Evolutionary conservation across 495 filamentous ascomycete species (phyloP), one percentile per base, ranked within the genome.

Genomic region (Lineolata rhizophorae): DNA sequence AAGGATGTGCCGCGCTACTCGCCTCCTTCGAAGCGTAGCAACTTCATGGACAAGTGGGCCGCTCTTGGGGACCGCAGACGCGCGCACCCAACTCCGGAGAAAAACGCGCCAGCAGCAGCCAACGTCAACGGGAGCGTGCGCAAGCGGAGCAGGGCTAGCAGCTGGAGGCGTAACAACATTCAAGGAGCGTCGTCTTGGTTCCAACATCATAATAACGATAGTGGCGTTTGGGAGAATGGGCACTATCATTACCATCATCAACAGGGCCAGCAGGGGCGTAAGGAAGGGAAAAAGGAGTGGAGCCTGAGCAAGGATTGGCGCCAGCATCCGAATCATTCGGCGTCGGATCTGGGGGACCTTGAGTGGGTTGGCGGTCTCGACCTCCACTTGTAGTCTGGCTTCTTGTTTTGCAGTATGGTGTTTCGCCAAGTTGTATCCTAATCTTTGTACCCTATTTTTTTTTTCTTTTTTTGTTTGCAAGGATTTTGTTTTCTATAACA

Each of bases 301-400:
- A 49, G 53, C 46, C 45, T 56, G 38, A 55, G 62, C 39, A 61
- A 60, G 42, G 69, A 72, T 37, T 81, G 76, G 76, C 76, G 76
- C 40, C 40, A 48, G 2, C 57, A 38, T 26, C 31, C 19, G 29
- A 10, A 32, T 26, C 18, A 35, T n/a, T 27, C 18, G 8, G 35
- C 27, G 27, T 52, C 52, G 43, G 57, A 72, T 47, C 65, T 76
- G 47, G 70, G 71, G 44, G 79, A 82, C 49, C 53, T 76, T 48
- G 80, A 84, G 62, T 83, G 82, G 64, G 78, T 91, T 6, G 65
- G 83, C 80, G 57, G 78, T 72, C 52, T 87, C 44, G 70, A 78
- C 55, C 52, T 56, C 51, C 55, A 57, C 44, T 48, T 52, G 48
- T 53, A 54, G 49, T 52, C 43, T 41, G 44, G 37, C 60, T n/a